These are phyloP conservation scores for Astragalus membranaceus DNA, from an alignment of 306 rosid species.

Conservation along the genomic window DNA sequence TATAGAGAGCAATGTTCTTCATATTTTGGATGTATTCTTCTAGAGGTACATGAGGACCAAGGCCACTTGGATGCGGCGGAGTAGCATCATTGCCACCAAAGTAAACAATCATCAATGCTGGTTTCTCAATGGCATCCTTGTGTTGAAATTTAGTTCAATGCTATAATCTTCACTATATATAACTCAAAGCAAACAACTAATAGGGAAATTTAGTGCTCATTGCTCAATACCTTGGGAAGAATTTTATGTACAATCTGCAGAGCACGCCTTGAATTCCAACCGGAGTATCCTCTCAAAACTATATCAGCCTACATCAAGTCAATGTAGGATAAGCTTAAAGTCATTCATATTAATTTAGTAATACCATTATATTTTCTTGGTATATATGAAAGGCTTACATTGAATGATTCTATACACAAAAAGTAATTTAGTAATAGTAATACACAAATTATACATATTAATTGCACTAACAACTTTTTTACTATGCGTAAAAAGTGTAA, in stretches of 20 bases:
- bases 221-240: constrained; percentile 54
- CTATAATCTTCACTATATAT: too few relatives aligned
- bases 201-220: neutral
- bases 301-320: constrained; percentile 50
- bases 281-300: constrained; percentile 56
- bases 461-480: too few relatives aligned
- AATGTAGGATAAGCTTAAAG: neutral
- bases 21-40: constrained; percentile 59
- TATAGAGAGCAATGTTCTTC: constrained; percentile 53
- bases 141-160: neutral
- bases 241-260: constrained; percentile 41
- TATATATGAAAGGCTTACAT: too few relatives aligned
- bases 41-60: constrained; percentile 59
- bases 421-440: too few relatives aligned
- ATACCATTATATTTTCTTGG: too few relatives aligned
- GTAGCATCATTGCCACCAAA: constrained; percentile 77
- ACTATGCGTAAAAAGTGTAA: too few relatives aligned
- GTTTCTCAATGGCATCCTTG: constrained; percentile 50
- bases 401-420: too few relatives aligned
- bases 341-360: too few relatives aligned
- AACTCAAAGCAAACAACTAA: too few relatives aligned
- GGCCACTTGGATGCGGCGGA: constrained; percentile 42
- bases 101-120: constrained; percentile 64
- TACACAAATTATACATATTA: too few relatives aligned
- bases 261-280: constrained; percentile 80